Evolutionary conservation across 179 eudicot species (phyloP).

Genomic region (Carnegiea gigantea): DNA sequence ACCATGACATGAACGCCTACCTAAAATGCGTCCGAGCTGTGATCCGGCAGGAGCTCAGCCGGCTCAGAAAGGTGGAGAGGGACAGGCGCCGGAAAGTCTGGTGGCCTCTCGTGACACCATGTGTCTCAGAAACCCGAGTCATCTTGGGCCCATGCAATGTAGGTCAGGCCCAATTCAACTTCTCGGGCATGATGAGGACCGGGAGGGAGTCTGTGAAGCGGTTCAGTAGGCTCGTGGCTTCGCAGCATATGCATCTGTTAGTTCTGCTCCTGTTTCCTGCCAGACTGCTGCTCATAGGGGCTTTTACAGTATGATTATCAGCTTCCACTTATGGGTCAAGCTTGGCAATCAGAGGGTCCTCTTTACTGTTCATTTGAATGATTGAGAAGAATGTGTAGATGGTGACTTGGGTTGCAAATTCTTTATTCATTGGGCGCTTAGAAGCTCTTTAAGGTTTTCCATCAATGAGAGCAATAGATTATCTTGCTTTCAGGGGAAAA

Average conservation of each 20-base stretch:
- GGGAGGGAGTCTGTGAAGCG: conserved; percentile 66
- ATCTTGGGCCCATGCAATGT: conserved; percentile 27
- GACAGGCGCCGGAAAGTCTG: conserved; percentile 50
- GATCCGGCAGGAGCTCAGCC: conserved; percentile 66
- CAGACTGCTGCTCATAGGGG: conserved; percentile 51
- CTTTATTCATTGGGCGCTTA: conserved; percentile 46
- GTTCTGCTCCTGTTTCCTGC: conserved; percentile 75
- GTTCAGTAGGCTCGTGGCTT: conserved; percentile 68
- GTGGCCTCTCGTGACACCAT: conserved; percentile 71
- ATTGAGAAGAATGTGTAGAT: conserved; percentile 26
- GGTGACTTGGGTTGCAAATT: conserved; percentile 31
- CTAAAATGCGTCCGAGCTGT: conserved; percentile 55
- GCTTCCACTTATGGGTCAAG: conserved; percentile 25
- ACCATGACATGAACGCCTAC: conserved; percentile 88
- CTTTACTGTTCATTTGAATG: background rate
- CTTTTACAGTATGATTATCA: conserved; percentile 36
- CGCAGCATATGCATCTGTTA: conserved; percentile 80
- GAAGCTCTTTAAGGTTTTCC: conserved; percentile 26
- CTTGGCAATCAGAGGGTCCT: background rate
- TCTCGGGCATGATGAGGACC: conserved; percentile 47
- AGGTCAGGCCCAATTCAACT: conserved; percentile 36
- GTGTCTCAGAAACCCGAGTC: conserved; percentile 31
- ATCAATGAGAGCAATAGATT: conserved; percentile 22
- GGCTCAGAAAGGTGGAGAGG: conserved; percentile 49
- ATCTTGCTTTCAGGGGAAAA: conserved; percentile 7